Conservation (phyloP, 179 eudicot species). For the Spergularia azorica region DNA sequence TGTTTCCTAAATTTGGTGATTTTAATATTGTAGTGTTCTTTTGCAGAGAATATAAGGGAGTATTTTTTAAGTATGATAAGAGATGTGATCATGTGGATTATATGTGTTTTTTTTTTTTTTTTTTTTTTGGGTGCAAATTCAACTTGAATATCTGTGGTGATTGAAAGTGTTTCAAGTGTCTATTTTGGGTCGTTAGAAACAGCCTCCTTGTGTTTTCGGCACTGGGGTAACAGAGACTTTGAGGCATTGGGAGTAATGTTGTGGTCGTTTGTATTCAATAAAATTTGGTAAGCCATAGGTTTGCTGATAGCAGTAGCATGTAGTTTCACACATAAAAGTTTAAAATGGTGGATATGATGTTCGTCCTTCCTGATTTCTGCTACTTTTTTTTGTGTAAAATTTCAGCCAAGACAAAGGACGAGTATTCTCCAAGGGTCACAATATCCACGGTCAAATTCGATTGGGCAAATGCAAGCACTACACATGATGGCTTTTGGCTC, state of each 20-base stretch:
- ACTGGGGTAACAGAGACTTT: no score
- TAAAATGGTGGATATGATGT: background rate
- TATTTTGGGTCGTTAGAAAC: no score
- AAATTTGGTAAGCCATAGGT: background rate
- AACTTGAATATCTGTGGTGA: background rate
- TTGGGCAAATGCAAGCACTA: slow-evolving; percentile 71
- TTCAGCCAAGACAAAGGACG: slow-evolving; percentile 78
- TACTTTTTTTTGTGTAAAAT: background rate
- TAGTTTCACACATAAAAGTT: slow-evolving; percentile 9
- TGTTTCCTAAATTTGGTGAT: background rate
- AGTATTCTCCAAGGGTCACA: slow-evolving; percentile 68
- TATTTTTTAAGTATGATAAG: background rate
- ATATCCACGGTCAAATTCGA: slow-evolving; percentile 54
- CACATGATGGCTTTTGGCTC: slow-evolving; percentile 70
- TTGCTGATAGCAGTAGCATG: background rate
- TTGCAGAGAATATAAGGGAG: background rate
- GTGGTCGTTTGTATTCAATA: background rate
- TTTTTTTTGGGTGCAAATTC: background rate
- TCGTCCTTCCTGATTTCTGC: slow-evolving; percentile 11
- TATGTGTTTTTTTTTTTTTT: background rate
- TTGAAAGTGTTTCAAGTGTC: background rate
- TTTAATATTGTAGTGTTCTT: background rate
- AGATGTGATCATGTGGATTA: background rate
- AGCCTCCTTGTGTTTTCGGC: no score
- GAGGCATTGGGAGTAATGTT: no score